Base-by-base conservation (phyloP, 1,284 basidiomycete genomes). In the Ganoderma leucocontextum region DNA sequence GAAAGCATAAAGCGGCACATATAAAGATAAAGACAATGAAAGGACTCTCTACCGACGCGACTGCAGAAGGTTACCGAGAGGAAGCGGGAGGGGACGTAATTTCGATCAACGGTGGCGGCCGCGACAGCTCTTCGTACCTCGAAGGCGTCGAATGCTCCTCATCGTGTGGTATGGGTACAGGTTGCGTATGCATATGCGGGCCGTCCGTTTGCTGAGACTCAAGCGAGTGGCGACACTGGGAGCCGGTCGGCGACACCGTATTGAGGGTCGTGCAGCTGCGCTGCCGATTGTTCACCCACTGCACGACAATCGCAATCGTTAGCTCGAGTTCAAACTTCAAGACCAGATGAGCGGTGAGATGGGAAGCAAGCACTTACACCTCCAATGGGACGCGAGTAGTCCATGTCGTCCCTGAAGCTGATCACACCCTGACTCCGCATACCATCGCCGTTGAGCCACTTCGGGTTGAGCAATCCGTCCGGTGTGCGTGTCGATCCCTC, bases 301-400 rank as follows among this genome's bases (percentile, higher is more conserved):
- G 67, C 29, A 62, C 8, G 29, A 64, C 22, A 17, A 42, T n/a
- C 49, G 53, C 8, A 10, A 47, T 19, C 42, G 57, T 72, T 64
- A 72, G 60, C 47, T 29, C 62, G 33, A 15, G 13, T 42, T 58
- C 22, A n/a, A 52, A 15, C 10, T 42, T 58, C 22, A n/a, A 52
- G 33, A 38, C 29, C 15, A 36, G 2, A 29, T 29, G 29, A 47
- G 19, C 8, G 10, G 44, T 60, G 49, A 49, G 19, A 19, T 0
- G 35, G 38, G 42, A 19, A 35, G n/a, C 10, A 64, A 47, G 49
- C 39, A 77, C 83, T 77, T 19, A 84, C 83, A 52, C 80, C 83
- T 42, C 78, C 80, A 33, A 84, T 84, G 2, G 83, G 83, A 61
- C 83, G 76, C 10, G 83, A 83, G 65, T 84, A 84, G 63, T 84